Evolutionary conservation across 2,329 filamentous ascomycete genomes (phyloP).

Genomic region (Aspergillus tubingensis): DNA sequence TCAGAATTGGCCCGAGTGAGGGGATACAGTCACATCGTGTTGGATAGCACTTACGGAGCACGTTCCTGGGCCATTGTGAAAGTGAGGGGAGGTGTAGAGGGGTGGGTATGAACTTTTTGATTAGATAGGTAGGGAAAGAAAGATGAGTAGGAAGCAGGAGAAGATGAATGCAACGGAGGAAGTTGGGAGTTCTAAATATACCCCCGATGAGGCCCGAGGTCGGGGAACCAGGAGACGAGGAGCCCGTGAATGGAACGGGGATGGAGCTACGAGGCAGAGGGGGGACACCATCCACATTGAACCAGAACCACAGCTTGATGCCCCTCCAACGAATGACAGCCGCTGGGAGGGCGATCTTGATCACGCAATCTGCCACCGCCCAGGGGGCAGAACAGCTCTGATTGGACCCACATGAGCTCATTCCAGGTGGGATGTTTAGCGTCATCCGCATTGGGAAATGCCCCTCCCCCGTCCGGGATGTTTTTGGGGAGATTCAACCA

Average conservation of each 20-base stretch:
- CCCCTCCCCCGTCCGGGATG: neutral
- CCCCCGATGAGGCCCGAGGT: neutral
- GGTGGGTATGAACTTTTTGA: conserved; percentile 3
- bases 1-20: conserved; percentile 14
- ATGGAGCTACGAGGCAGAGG: neutral
- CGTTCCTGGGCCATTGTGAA: conserved; percentile 46
- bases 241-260: neutral
- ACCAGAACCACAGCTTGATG: neutral
- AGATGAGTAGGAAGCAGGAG: conserved; percentile 1
- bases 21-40: neutral
- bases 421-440: conserved; percentile 23
- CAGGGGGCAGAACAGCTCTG: conserved; percentile 26
- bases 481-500: too few species aligned
- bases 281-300: neutral
- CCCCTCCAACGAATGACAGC: conserved; percentile 21
- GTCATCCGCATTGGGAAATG: neutral
- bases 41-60: conserved; percentile 43
- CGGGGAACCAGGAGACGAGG: neutral
- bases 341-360: conserved; percentile 21
- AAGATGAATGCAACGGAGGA: conserved; percentile 7
- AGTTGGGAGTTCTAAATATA: conserved; percentile 17
- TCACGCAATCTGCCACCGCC: conserved; percentile 42
- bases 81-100: conserved; percentile 4
- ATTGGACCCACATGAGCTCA: conserved; percentile 31
- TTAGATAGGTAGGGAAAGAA: neutral